These are phyloP conservation scores for Mycosphaerella arachidis DNA, from an alignment of 2,329 filamentous ascomycete species.

Conservation along the genomic window DNA sequence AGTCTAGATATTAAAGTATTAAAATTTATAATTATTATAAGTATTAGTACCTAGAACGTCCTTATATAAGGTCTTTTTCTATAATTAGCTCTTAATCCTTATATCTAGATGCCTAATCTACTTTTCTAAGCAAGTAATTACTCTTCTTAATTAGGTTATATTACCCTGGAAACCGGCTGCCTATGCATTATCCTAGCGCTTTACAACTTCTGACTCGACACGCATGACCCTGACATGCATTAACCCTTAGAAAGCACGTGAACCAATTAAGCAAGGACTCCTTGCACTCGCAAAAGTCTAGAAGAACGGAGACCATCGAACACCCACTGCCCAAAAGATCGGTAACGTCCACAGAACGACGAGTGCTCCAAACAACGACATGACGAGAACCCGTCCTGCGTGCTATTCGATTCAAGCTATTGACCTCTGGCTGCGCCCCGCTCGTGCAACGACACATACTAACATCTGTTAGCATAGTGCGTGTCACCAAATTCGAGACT, in stretches of 20 bases:
- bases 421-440: not conserved
- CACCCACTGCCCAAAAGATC: not conserved
- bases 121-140: too few relatives aligned
- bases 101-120: too few relatives aligned
- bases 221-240: not conserved
- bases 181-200: too few relatives aligned
- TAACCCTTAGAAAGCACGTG: not conserved
- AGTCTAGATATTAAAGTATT: too few relatives aligned
- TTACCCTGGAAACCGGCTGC: not conserved
- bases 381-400: not conserved
- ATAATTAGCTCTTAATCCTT: too few relatives aligned
- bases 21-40: too few relatives aligned
- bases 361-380: not conserved
- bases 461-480: not conserved
- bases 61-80: too few relatives aligned
- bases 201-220: not conserved
- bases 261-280: not conserved
- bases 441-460: not conserved
- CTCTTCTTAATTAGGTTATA: too few relatives aligned
- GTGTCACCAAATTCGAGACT: not conserved
- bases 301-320: not conserved
- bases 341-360: too few relatives aligned
- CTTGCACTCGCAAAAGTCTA: not conserved
- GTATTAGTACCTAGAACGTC: too few relatives aligned
- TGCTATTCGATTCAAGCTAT: not conserved